A percentile compares a stretch with the other conserved stretches of the same genome.
Evolutionary conservation across 176 grass and related monocot species (phyloP).

Genomic region (bread wheat (Triticum aestivum)): DNA sequence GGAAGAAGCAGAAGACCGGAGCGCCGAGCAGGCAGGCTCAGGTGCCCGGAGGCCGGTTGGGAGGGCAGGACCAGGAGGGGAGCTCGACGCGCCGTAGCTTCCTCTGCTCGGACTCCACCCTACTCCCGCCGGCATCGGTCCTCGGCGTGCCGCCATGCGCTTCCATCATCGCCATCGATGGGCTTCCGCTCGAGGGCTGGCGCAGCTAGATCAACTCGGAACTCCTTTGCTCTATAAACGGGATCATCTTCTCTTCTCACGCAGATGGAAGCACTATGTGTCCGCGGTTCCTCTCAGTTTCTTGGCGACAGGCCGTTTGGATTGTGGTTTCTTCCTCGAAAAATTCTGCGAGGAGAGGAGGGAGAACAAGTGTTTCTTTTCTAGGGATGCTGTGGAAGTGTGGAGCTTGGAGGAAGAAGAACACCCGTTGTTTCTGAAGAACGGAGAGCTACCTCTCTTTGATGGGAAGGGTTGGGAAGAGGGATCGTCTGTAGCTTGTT

Average conservation of each 20-base stretch:
- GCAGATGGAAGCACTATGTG: neutral
- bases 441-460: neutral
- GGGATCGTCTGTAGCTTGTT: neutral
- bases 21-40: constrained; percentile 5
- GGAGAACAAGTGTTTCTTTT: neutral
- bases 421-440: neutral
- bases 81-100: constrained; percentile 57
- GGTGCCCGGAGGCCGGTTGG: constrained; percentile 79
- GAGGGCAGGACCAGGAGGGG: constrained; percentile 78
- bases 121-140: constrained; percentile 12
- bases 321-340: neutral
- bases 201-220: constrained; percentile 57
- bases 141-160: neutral
- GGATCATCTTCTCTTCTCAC: constrained; percentile 56
- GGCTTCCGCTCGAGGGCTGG: neutral
- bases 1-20: neutral
- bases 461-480: no score
- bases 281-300: neutral
- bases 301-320: neutral
- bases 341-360: neutral
- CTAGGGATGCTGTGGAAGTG: neutral
- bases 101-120: constrained; percentile 44
- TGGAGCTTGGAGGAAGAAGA: constrained; percentile 12
- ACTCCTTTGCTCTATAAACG: constrained; percentile 48
- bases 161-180: constrained; percentile 49